Conservation (phyloP, 169 alveolate genomes). For the Plasmodium vinckei region DNA sequence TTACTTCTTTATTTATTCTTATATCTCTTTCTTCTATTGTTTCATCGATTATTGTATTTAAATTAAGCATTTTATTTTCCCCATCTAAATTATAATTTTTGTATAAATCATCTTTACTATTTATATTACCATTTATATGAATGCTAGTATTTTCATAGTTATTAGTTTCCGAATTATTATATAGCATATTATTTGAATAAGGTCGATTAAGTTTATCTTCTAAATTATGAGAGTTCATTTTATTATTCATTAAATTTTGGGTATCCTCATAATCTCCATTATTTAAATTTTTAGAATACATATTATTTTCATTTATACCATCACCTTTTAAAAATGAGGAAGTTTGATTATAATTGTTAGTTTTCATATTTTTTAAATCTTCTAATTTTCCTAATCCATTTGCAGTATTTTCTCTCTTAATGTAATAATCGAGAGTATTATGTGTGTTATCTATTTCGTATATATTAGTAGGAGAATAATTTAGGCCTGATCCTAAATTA, state of each 20-base stretch:
- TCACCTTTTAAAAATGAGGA: background rate
- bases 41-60: conserved; percentile 33
- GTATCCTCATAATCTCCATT: background rate
- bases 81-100: conserved; percentile 27
- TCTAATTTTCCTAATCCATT: conserved; percentile 30
- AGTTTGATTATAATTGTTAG: background rate
- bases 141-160: conserved; percentile 13
- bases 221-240: conserved; percentile 12
- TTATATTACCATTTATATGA: background rate
- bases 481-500: conserved; percentile 18
- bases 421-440: conserved; percentile 28
- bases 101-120: conserved; percentile 35
- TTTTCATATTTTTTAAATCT: conserved; percentile 36
- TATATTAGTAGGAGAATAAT: conserved; percentile 68
- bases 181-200: conserved; percentile 14
- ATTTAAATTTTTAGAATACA: conserved; percentile 9
- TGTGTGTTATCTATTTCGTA: conserved; percentile 55
- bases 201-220: conserved; percentile 18
- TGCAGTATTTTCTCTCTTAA: conserved; percentile 36
- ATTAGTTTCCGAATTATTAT: background rate
- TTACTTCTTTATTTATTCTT: conserved; percentile 71
- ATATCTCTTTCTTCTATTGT: conserved; percentile 72
- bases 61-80: conserved; percentile 20
- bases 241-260: conserved; percentile 2
- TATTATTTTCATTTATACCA: background rate